Evolutionary conservation across 1,139 yeast genomes (phyloP), one percentile per base, ranked within the genome.

Genomic region (Pichia sp.): DNA sequence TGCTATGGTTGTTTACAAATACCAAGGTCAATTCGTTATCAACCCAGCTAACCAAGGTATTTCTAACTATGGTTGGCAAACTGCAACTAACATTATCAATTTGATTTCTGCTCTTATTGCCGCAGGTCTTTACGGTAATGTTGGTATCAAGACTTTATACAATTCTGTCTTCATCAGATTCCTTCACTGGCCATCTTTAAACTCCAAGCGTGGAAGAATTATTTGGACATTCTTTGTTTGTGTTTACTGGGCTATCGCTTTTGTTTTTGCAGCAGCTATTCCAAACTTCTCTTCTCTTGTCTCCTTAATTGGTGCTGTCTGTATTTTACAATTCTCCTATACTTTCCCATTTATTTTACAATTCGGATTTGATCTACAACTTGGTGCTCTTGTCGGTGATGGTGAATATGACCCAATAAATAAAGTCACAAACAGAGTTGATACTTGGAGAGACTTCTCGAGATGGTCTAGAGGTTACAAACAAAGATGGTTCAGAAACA

Each of bases 211-310:
- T 26, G 72, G 72, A 18, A 56, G 62, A 35, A 18, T 57, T 30
- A 51, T 58, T 34, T 68, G 73, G 73, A 54, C 55, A 7, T 43
- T 52, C 15, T 46, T 59, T 38, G 68, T 67, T 2, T 45, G 61
- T 35, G 42, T 62, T 24, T 68, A 68, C 58, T 69, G 72, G 73
- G 67, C 62, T 6, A 38, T 67, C 34, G 71, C 72, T 4, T 68
- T 59, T 48, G 55, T 67, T 21, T 52, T 73, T 51, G 78, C 77
- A 31, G 69, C 76, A 42, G 76, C 76, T 48, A 72, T 73, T 44
- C 79, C 79, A 30, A 72, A 71, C 47, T 68, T 73, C 56, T 66
- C 65, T 25, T 56, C 72, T 5, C 59, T 73, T 52, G 68, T 72
- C 23, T 57, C 71, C 28, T 61, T 73, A 46, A 71, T 74, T 12